Evolutionary conservation across 148 eudicot species (phyloP).

Genomic region (Rhododendron henanense): DNA sequence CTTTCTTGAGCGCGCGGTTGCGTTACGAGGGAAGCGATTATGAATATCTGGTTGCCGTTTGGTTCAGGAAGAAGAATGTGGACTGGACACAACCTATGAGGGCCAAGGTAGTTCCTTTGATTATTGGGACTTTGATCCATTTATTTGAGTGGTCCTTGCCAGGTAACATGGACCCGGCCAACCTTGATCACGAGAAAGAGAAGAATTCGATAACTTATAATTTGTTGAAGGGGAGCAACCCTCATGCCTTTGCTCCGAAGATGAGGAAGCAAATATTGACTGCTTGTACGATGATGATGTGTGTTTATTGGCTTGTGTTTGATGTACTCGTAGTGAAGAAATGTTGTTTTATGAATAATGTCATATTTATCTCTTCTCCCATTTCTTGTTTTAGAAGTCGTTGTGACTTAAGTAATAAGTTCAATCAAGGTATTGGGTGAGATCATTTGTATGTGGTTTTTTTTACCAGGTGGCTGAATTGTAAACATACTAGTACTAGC

Average conservation of each 20-base stretch:
- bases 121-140: conserved; percentile 20
- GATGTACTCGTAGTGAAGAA: neutral
- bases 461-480: too few relatives aligned
- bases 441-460: too few relatives aligned
- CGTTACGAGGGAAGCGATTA: conserved; percentile 18
- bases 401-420: too few relatives aligned
- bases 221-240: conserved; percentile 3
- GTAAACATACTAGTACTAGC: too few relatives aligned
- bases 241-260: neutral
- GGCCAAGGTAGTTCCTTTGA: conserved; percentile 10
- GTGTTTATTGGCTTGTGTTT: too few relatives aligned
- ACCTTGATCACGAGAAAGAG: neutral
- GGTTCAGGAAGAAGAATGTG: conserved; percentile 32
- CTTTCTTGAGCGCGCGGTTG: neutral
- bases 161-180: neutral
- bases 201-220: neutral
- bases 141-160: conserved; percentile 24
- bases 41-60: conserved; percentile 22
- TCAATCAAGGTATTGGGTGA: too few relatives aligned
- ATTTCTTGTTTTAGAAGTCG: too few relatives aligned
- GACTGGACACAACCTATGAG: conserved; percentile 24
- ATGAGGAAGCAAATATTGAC: neutral
- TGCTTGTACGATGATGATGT: too few relatives aligned
- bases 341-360: too few relatives aligned
- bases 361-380: too few relatives aligned